These are phyloP conservation scores for Polytrichum formosum DNA, from an alignment of 225 moss, liverwort and hornwort species.

Conservation along the genomic window DNA sequence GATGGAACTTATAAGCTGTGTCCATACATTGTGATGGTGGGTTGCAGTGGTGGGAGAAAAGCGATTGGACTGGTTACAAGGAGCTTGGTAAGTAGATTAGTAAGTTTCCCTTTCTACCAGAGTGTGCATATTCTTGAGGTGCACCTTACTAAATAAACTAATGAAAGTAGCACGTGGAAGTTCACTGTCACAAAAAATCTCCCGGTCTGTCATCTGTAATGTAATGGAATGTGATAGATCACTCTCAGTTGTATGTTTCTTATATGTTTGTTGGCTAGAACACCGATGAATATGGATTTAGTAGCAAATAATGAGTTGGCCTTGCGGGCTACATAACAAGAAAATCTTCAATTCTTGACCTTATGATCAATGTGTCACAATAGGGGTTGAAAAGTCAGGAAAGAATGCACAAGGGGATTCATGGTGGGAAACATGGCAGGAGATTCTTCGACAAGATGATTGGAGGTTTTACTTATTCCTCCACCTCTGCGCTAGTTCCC, in stretches of 20 bases:
- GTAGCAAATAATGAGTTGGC: not conserved
- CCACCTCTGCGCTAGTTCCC: not conserved
- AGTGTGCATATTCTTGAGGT: too few relatives aligned
- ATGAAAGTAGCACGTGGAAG: too few relatives aligned
- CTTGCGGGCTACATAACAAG: too few relatives aligned
- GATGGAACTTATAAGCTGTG: not conserved
- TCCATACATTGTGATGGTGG: constrained; percentile 1
- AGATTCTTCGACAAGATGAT: constrained; percentile 85
- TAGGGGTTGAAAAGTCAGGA: constrained; percentile 97
- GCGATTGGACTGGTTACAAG: constrained; percentile 99
- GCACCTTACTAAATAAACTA: too few relatives aligned
- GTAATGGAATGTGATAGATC: too few relatives aligned
- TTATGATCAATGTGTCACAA: constrained; percentile 8
- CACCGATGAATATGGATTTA: not conserved
- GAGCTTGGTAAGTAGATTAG: constrained; percentile 71
- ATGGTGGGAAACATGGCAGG: constrained; percentile 99
- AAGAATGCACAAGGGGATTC: constrained; percentile 90
- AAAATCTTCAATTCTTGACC: constrained; percentile 14
- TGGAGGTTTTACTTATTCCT: constrained; percentile 55
- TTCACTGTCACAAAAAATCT: too few relatives aligned
- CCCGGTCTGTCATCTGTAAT: too few relatives aligned
- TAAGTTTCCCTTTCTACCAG: too few relatives aligned
- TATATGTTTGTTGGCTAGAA: not conserved
- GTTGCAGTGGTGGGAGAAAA: constrained; percentile 99
- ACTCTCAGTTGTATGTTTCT: not conserved